Base-by-base conservation (phyloP, 768 basidiomycete genomes). In the Auricularia sp. region DNA sequence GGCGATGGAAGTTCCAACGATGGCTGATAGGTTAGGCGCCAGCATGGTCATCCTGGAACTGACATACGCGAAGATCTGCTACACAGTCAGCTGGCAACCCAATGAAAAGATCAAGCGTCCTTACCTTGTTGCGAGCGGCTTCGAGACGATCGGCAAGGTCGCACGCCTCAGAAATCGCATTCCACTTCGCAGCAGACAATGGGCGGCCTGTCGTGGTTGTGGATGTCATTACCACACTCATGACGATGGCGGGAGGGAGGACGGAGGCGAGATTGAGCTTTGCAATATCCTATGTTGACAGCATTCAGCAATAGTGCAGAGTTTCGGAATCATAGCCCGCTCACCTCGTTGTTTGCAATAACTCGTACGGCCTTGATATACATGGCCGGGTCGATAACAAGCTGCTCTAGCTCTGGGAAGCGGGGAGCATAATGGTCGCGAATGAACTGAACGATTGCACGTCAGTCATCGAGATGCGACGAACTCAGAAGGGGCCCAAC, bases 41-140 rank as follows among this genome's bases (percentile, higher is more conserved):
- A 99, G 89, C 65, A 94, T 85, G 79, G 93, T 92, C 93, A 99
- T 98, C 79, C 97, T 85, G 71, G 93, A 96, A 81, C 95, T 96
- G 76, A 99, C 97, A 83, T 98, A 99, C 82, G 91, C 88, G 78
- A 98, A 96, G 71, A 98, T 99, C 90, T 95, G 71, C 1, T 64
- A 56, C 4, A 45, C 37, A 5, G 10, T 45, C 29, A 29, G 29
- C 29, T 29, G 29, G 29, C 29, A 29, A 29, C 29, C 29, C 29
- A 29, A 29, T 29, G 29, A 29, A 29, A 29, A 29, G 29, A 29
- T 29, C 29, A 29, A 29, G 29, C 29, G 29, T 29, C 29, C 29
- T 29, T 64, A 90, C 94, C 82, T 87, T 91, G 78, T 92, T 93
- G 63, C 94, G 85, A 1, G 91, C 90, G 68, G 91, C 90, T 72